A percentile compares a stretch with the other conserved stretches of the same genome.
phyloP scores from a whole-genome alignment of 2,329 filamentous ascomycete genomes.

The Pseudonectria foliicola region DNA sequence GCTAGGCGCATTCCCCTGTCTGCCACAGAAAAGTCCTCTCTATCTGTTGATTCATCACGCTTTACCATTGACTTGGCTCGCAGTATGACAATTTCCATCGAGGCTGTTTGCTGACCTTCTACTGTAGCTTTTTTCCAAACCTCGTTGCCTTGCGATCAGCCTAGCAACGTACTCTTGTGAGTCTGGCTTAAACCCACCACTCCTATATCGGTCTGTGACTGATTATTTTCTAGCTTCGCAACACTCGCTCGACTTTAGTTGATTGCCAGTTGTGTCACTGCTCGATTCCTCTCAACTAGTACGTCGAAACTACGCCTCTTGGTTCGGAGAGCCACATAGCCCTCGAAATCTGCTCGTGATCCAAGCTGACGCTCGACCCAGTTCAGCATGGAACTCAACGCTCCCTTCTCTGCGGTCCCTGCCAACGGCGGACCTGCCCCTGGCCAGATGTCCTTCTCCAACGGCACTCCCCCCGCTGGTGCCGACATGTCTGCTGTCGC shows the following conservation, averaged over 20 bases:
- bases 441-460: constrained; percentile 30
- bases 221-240: constrained; percentile 8
- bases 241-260: constrained; percentile 8
- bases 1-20: too few relatives aligned
- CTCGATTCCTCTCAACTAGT: constrained; percentile 12
- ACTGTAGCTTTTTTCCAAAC: constrained; percentile 5
- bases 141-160: constrained; percentile 16
- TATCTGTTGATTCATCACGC: too few relatives aligned
- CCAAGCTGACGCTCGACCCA: constrained; percentile 9
- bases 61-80: too few relatives aligned
- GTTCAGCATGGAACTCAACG: constrained; percentile 27
- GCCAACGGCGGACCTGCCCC: constrained; percentile 25
- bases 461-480: constrained; percentile 32
- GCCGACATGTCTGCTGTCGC: constrained; percentile 30
- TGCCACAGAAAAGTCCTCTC: too few relatives aligned
- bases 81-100: too few relatives aligned
- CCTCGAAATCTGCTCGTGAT: too few relatives aligned
- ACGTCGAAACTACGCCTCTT: constrained; percentile 2
- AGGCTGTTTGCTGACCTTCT: constrained; percentile 3
- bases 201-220: neutral
- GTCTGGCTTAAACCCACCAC: neutral
- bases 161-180: constrained; percentile 13
- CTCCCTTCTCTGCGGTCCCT: constrained; percentile 23
- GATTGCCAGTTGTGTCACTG: constrained; percentile 12
- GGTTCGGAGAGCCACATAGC: too few relatives aligned